phyloP scores from a whole-genome alignment of 1,139 yeast genomes.

The Saccharomyces hybrid region DNA sequence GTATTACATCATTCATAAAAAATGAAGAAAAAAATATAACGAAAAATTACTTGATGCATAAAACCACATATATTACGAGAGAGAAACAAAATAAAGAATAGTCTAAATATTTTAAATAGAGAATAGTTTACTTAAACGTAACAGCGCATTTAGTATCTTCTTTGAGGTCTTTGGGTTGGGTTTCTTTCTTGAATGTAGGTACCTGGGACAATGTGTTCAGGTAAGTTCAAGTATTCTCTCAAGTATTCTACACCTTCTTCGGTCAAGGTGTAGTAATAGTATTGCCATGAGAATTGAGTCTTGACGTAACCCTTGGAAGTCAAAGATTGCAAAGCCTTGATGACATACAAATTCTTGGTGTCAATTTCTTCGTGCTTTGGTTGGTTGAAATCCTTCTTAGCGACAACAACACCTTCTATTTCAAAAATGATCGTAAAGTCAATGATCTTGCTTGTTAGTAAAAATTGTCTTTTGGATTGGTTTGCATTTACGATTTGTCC shows the following conservation, averaged over 20 bases:
- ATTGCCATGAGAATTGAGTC: slow-evolving; percentile 99
- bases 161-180: slow-evolving; percentile 63
- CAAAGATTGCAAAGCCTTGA: slow-evolving; percentile 98
- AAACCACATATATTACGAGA: neutral
- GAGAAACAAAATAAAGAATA: neutral
- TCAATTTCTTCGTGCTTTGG: slow-evolving; percentile 97
- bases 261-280: slow-evolving; percentile 99
- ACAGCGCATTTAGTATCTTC: slow-evolving; percentile 34
- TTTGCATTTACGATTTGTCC: neutral
- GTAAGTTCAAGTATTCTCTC: slow-evolving; percentile 97
- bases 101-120: neutral
- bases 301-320: slow-evolving; percentile 98
- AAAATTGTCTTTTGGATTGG: neutral
- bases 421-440: neutral
- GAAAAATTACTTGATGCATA: neutral
- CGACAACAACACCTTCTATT: slow-evolving; percentile 96
- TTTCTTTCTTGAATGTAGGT: slow-evolving; percentile 94
- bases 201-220: slow-evolving; percentile 97
- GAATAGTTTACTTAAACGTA: neutral
- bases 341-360: slow-evolving; percentile 95
- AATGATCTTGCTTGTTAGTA: neutral
- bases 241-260: slow-evolving; percentile 99
- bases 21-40: neutral
- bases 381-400: slow-evolving; percentile 97
- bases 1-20: neutral